These are phyloP conservation scores for Rossbeevera mucosa DNA, from an alignment of 768 basidiomycete species.

Conservation along the genomic window DNA sequence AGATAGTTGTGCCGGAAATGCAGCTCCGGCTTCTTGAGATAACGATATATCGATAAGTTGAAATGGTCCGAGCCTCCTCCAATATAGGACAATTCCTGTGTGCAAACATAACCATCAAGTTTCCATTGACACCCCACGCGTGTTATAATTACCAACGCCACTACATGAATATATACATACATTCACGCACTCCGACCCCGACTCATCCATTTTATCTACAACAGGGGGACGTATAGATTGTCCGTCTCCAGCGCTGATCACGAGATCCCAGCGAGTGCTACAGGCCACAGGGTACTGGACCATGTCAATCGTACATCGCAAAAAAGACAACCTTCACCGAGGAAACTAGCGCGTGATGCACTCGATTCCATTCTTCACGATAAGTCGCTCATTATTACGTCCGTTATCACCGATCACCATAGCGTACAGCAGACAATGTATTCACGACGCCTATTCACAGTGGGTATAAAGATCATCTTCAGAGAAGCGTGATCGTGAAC, in stretches of 20 bases:
- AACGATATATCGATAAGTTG: not conserved
- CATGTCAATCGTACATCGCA: no score
- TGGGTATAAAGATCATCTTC: not conserved
- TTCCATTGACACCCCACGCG: not conserved
- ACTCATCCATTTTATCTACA: not conserved
- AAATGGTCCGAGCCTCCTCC: not conserved
- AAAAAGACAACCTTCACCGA: no score
- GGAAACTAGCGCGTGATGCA: not conserved
- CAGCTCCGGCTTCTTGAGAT: not conserved
- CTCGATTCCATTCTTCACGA: not conserved
- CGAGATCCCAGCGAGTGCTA: no score
- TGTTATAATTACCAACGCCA: no score
- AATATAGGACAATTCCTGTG: not conserved
- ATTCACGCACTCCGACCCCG: not conserved
- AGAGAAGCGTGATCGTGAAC: not conserved
- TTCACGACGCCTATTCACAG: not conserved
- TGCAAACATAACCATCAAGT: not conserved
- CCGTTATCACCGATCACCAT: no score
- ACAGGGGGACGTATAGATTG: not conserved
- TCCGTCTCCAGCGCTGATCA: not conserved
- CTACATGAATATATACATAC: not conserved
- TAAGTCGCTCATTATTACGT: no score
- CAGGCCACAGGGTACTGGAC: no score
- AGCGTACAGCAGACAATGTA: not conserved
- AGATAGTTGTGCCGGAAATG: not conserved